Base-by-base conservation (phyloP, 352 stramenopile genomes). In the Phytopythium ostracodes region DNA sequence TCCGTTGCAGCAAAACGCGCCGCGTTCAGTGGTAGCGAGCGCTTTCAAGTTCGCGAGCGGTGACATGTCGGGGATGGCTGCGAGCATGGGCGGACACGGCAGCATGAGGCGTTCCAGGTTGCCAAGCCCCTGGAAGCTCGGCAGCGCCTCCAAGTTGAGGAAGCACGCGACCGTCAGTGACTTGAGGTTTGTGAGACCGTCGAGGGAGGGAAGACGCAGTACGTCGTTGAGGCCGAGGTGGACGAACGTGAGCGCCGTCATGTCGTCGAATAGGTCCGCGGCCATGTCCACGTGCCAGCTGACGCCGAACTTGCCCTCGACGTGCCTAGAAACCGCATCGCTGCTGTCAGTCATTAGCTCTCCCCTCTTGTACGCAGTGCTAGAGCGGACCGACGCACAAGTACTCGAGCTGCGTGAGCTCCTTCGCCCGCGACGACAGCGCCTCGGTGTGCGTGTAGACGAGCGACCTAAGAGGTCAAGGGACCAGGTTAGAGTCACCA, bases 361-460 rank as follows among this genome's bases (percentile, higher is more conserved):
- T 25, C 8, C 33, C 7, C 14, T 33, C 35, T 27, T 11, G 22
- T 1, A 27, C 33, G 10, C n/a, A n/a, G n/a, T n/a, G n/a, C 20
- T 47, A 10, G 18, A 47, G 42, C 6, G 38, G n/a, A n/a, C 14
- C 7, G 9, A 25, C 18, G 25, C 61, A 81, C 72, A 85, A 14
- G 44, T 70, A 76, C 53, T 83, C 65, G 15, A 85, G 72, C 1
- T 69, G 59, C 0, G 63, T 62, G 40, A 74, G 67, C 6, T 72
- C 42, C 29, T 67, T 79, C 40, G 65, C 66, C 73, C 76, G 81
- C 2, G 36, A 47, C 8, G 76, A 72, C 17, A 85, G n/a, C 6
- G 56, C 67, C 15, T 60, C 31, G 0, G 67, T 85, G 47, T 81
- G 66, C 0, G 73, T 76, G 51, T 85, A 79, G 4, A 77, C 64